phyloP scores from a whole-genome alignment of 2,329 filamentous ascomycete species.

The Penicillium sp. region DNA sequence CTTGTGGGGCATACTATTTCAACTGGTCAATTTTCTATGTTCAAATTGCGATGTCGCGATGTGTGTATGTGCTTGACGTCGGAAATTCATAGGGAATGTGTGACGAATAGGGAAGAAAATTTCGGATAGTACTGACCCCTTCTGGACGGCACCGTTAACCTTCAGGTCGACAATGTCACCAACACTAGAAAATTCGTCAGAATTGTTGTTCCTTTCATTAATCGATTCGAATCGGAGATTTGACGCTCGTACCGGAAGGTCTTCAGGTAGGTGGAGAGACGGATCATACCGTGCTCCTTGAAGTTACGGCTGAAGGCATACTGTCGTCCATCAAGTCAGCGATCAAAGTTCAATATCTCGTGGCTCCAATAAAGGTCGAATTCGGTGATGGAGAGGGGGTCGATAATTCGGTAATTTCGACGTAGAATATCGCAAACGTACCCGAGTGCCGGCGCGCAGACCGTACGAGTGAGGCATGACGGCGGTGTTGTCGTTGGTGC shows the following conservation, averaged over 20 bases:
- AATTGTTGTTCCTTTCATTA: conserved; percentile 30
- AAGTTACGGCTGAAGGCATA: conserved; percentile 94
- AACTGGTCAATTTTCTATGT: conserved; percentile 20
- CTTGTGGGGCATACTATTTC: conserved; percentile 89
- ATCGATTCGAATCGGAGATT: conserved; percentile 17
- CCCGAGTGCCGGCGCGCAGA: conserved; percentile 84
- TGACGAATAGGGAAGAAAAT: conserved; percentile 5
- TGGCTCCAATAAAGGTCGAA: not conserved
- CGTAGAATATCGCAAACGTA: conserved; percentile 53
- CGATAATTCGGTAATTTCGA: conserved; percentile 7
- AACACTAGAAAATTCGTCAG: conserved; percentile 67
- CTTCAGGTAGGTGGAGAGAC: conserved; percentile 90
- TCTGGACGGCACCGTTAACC: conserved; percentile 97
- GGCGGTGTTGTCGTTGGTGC: conserved; percentile 56
- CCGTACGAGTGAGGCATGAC: conserved; percentile 85
- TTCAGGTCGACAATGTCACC: conserved; percentile 99
- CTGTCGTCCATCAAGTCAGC: conserved; percentile 51
- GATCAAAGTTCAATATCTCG: conserved; percentile 19
- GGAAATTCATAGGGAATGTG: not conserved
- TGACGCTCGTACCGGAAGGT: conserved; percentile 74
- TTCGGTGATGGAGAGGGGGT: not conserved
- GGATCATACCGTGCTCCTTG: conserved; percentile 94
- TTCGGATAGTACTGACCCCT: conserved; percentile 72
- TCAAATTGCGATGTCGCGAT: conserved; percentile 1
- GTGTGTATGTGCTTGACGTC: not conserved